Conservation (phyloP, 257 asterid genomes). For the Perilla frutescens region DNA sequence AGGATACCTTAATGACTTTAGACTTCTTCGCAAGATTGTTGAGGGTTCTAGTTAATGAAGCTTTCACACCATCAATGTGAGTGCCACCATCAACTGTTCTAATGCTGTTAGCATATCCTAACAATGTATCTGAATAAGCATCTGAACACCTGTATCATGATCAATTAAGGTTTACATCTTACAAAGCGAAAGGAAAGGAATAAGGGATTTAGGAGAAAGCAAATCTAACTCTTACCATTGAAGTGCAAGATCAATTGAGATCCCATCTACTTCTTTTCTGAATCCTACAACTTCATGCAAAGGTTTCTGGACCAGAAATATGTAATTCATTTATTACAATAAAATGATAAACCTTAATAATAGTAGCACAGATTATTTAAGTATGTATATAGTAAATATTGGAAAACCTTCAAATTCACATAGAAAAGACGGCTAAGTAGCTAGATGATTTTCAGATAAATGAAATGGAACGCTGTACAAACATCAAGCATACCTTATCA, state of each 20-base stretch:
- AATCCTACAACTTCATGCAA: conserved; percentile 89
- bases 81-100: conserved; percentile 98
- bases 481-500: conserved; percentile 72
- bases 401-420: conserved; percentile 10
- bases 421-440: background rate
- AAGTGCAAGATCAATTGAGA: conserved; percentile 76
- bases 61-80: conserved; percentile 93
- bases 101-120: conserved; percentile 98
- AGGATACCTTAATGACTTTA: conserved; percentile 77
- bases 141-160: conserved; percentile 81
- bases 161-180: conserved; percentile 20
- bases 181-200: conserved; percentile 17
- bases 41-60: conserved; percentile 86
- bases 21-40: conserved; percentile 92
- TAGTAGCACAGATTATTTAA: conserved; percentile 2
- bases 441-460: conserved; percentile 17
- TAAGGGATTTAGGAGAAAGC: conserved; percentile 9
- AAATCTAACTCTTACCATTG: conserved; percentile 69
- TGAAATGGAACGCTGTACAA: conserved; percentile 13
- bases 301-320: conserved; percentile 69
- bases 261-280: conserved; percentile 76
- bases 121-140: conserved; percentile 87
- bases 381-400: background rate
- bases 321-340: conserved; percentile 35
- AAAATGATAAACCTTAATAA: conserved; percentile 18